Percentiles rank a stretch among this genome's conserved stretches.
Conservation (phyloP, 2,329 filamentous ascomycete species). For the Thelonectria blattea region DNA sequence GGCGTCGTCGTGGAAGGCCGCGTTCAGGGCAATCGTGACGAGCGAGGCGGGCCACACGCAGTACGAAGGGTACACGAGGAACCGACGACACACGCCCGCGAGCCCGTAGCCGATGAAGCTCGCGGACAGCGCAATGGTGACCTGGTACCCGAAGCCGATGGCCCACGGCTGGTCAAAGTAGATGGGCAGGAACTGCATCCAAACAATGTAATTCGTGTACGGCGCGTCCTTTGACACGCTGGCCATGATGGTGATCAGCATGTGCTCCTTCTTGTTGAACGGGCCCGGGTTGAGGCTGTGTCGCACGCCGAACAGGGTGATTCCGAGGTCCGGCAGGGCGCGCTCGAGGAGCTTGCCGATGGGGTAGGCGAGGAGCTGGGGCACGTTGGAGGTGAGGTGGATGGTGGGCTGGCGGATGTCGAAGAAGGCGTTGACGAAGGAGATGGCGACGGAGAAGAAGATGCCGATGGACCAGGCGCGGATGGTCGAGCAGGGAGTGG, state of each 20-base stretch:
- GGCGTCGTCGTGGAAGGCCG: constrained; percentile 53
- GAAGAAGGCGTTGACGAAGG: constrained; percentile 63
- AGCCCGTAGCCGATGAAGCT: constrained; percentile 63
- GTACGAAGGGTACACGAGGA: constrained; percentile 58
- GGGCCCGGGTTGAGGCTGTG: constrained; percentile 60
- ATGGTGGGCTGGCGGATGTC: constrained; percentile 62
- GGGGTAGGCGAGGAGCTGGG: constrained; percentile 63
- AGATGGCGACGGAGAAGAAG: constrained; percentile 53
- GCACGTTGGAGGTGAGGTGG: constrained; percentile 57
- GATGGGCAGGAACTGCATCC: constrained; percentile 54
- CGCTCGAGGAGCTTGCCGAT: constrained; percentile 57
- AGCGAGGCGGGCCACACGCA: constrained; percentile 61
- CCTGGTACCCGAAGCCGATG: constrained; percentile 55
- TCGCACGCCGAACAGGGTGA: constrained; percentile 53
- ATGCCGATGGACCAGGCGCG: constrained; percentile 61
- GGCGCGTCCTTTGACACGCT: constrained; percentile 59
- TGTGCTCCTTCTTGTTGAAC: constrained; percentile 67
- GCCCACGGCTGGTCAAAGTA: constrained; percentile 60
- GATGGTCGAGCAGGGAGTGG: constrained; percentile 59
- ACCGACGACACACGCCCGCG: constrained; percentile 56
- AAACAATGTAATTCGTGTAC: constrained; percentile 57
- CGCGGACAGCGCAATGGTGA: constrained; percentile 56
- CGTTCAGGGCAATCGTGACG: constrained; percentile 55
- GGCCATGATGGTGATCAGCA: constrained; percentile 66
- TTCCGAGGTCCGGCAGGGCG: constrained; percentile 55